Base-by-base conservation (phyloP, 2,329 filamentous ascomycete genomes). In the Sclerotinia subarctica region DNA sequence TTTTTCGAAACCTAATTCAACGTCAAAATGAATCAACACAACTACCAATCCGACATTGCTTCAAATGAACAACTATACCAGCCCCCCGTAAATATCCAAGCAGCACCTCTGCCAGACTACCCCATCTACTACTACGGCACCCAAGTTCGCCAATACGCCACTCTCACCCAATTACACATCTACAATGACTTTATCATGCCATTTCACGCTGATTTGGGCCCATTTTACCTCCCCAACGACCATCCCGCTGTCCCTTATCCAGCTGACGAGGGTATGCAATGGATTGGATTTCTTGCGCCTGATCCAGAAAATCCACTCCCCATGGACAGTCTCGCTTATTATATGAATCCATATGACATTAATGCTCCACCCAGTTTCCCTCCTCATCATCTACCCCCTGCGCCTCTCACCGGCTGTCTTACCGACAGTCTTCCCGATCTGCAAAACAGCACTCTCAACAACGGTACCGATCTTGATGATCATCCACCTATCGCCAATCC, bases 341-440 rank as follows among this genome's bases (percentile, higher is more conserved):
- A 32, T n/a, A 47, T 47, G 19, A 60, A 60, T 17, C 26, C 57
- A 60, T 60, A 60, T 8, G 42, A 60, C 32, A 60, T 60, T 19
- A 47, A 60, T 10, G 42, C 26, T n/a, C 42, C 42, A 6, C 57
- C 19, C 2, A 11, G 26, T 6, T 2, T 8, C 0, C 42, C 57
- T 2, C 26, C 42, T n/a, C 11, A 35, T 8, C 17, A 53, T 53
- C 26, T 10, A 29, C 26, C 26, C 2, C 51, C 15, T 29, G 1
- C 4, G 0, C 0, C 17, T 15, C 7, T 44, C 19, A 32, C 46
- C 19, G 42, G 42, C 0, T n/a, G 5, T 7, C 19, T 47, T 1
- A 2, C 10, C n/a, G 42, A 26, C 3, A 2, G 42, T 32, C 24
- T n/a, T 17, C 10, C 42, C 7, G 42, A 19, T 5, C 42, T 59